Evolutionary conservation across 2,329 filamentous ascomycete species (phyloP).

Genomic region (Pseudogymnoascus sp.): DNA sequence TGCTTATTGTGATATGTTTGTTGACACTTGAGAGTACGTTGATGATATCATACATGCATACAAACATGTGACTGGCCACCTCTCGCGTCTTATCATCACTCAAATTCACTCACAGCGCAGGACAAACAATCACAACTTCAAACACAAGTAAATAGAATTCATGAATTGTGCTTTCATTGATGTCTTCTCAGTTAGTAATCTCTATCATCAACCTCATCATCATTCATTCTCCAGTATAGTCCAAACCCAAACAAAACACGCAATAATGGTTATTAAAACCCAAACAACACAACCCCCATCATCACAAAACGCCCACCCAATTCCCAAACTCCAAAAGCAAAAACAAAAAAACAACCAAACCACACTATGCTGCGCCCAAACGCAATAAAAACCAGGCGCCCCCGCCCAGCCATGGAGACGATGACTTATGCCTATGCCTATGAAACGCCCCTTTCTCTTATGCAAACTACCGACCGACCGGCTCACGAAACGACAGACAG

Average conservation of each 20-base stretch:
- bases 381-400: not conserved
- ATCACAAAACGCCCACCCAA: not conserved
- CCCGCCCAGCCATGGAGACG: not conserved
- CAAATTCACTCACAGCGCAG: not conserved
- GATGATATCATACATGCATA: constrained; percentile 4
- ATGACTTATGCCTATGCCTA: constrained; percentile 1
- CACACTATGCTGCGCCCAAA: not conserved
- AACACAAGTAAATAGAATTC: not conserved
- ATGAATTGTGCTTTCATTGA: constrained; percentile 11
- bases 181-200: constrained; percentile 8
- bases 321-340: not conserved
- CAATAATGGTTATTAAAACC: not conserved
- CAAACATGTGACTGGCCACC: not conserved
- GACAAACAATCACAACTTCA: not conserved
- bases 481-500: not conserved
- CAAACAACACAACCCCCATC: not conserved
- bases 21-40: not conserved
- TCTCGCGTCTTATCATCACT: not conserved
- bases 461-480: not conserved
- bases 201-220: constrained; percentile 10
- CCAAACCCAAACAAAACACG: constrained; percentile 3
- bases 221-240: not conserved
- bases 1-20: not conserved
- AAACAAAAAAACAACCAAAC: not conserved
- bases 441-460: not conserved